Evolutionary conservation across 148 eudicot species (phyloP), one percentile per base, ranked within the genome.

Genomic region (Dysphania ambrosioides): DNA sequence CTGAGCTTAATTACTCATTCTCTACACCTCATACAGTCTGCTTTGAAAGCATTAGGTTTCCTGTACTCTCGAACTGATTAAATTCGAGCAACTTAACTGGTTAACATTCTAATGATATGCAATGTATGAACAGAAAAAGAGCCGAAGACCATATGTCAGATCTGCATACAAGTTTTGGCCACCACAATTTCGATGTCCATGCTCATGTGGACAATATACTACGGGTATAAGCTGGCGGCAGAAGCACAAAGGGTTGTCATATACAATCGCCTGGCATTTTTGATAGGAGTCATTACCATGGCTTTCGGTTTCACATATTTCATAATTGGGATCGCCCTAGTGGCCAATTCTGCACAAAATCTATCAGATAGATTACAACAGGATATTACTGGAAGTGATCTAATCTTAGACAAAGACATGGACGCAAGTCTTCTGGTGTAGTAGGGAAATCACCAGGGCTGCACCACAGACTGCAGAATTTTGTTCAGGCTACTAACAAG

Each of bases 291-390:
- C 19, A 68, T 66, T 62, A 68, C 72, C 47, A 84, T 86, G 72
- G 82, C 79, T 38, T 84, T 86, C 66, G 89, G 85, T 21, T 78
- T 78, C 35, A 70, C 72, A 32, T 79, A 83, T 62, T 79, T 86
- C 26, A 40, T 82, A 29, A 77, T 81, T 15, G 83, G 85, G 21
- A 62, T 86, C 11, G 70, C 76, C 42, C 36, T 83, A 57, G 65
- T 79, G 36, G 83, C 83, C 41, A 85, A 80, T 62, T 83, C 77
- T n/a, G 76, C 78, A 26, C 44, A 29, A 38, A 40, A 40, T 72
- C 51, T 79, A 5, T 31, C 81, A n/a, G 36, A 61, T 51, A 62
- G 55, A 55, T 44, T 81, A 42, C 76, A 70, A 32, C 73, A 66
- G 31, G 58, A 32, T 38, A 71, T 23, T 38, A 23, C 6, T n/a